Percentiles rank a stretch among this genome's conserved stretches.
Conservation (phyloP, 805 yeast genomes). For the Cyberlindnera sargentensis region DNA sequence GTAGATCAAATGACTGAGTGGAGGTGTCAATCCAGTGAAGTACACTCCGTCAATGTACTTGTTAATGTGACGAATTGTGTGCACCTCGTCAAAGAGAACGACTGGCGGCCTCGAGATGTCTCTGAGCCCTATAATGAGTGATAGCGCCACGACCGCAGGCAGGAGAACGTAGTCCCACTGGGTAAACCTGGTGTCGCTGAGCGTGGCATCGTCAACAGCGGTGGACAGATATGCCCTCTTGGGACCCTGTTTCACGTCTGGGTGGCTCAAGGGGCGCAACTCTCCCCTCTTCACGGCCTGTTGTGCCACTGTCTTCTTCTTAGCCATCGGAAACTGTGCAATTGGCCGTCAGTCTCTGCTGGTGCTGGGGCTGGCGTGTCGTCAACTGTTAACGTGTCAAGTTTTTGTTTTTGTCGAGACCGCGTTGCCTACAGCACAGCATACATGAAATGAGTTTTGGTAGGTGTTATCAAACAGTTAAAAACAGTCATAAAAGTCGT, state of each 20-base stretch:
- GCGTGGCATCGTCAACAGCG: background rate
- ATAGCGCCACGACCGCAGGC: slow-evolving; percentile 17
- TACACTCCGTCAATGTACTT: slow-evolving; percentile 50
- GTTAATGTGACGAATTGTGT: slow-evolving; percentile 32
- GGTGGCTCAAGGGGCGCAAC: background rate
- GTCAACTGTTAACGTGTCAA: background rate
- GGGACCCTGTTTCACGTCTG: background rate
- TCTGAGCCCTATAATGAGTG: slow-evolving; percentile 12
- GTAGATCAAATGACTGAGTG: slow-evolving; percentile 54
- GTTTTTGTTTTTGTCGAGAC: slow-evolving; percentile 1
- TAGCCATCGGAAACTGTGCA: slow-evolving; percentile 6
- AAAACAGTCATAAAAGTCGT: slow-evolving; percentile 3
- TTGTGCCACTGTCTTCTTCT: slow-evolving; percentile 5
- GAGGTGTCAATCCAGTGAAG: slow-evolving; percentile 70
- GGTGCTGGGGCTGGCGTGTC: background rate
- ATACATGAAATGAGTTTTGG: background rate
- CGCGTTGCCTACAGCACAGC: no score
- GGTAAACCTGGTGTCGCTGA: slow-evolving; percentile 6
- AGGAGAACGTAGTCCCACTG: slow-evolving; percentile 3
- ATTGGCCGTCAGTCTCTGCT: background rate
- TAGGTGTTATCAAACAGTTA: background rate
- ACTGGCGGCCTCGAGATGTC: slow-evolving; percentile 16
- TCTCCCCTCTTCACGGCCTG: background rate
- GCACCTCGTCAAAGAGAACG: slow-evolving; percentile 45
- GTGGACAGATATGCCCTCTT: background rate